Base-by-base conservation (phyloP, 2,329 filamentous ascomycete genomes). In the Rhinocladiella similis region DNA sequence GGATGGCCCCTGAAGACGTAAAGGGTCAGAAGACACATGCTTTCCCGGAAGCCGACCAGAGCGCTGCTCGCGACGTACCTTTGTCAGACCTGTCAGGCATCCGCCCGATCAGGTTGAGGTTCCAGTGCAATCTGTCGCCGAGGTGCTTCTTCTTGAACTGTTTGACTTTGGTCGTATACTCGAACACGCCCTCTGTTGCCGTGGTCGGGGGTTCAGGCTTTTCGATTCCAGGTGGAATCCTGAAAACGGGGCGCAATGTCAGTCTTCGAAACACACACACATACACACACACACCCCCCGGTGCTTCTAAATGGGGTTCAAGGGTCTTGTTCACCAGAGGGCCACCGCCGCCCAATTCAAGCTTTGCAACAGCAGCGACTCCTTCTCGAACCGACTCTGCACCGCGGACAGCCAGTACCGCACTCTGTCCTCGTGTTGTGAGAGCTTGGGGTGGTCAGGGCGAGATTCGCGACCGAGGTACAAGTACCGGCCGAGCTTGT, bases 101-200 rank as follows among this genome's bases (percentile, higher is more conserved):
- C 20, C 59, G 20, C n/a, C 45, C 59, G 18, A 61, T 56, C 5
- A 61, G 50, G 41, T 61, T 59, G 35, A 61, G 53, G 47, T 59
- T 56, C 59, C 59, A 61, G 33, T 59, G 36, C 22, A 29, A 20
- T 27, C 43, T 35, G 35, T 57, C 51, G 33, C 58, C 54, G 20
- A 61, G 13, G 41, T 55, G 42, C 19, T 57, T 57, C 43, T 52
- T 41, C 33, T 55, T 61, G 19, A 55, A 14, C 3, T 42, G 46
- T 20, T 57, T 50, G 52, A 57, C 50, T 14, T 57, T 61, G 18
- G 18, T 36, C 10, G 27, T 27, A 16, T 61, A 61, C 35, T 61
- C 58, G 1, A 38, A 39, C 2, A 45, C 48, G 5, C 54, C 58
- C 39, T 53, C 48, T 10, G 54, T 45, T 5, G 47, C 14, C 1